Base-by-base conservation (phyloP, 305 asterid species). In the Stenogyne calaminthoides region DNA sequence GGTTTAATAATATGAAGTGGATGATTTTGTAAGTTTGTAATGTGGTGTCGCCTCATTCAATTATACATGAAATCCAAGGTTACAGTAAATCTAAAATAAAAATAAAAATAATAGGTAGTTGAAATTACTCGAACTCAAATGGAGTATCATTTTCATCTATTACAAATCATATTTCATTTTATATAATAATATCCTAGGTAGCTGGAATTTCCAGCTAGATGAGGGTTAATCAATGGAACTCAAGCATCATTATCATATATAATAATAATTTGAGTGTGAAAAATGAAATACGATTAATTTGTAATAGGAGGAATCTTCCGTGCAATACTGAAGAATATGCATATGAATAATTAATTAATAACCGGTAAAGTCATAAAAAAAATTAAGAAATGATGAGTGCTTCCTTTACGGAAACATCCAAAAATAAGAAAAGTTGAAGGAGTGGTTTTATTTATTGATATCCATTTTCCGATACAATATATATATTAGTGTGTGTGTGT, bases 381-480 rank as follows among this genome's bases (percentile, higher is more conserved):
- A 58, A 27, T 27, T 22, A 22, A 32, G 4, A 27, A 58, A 6
- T 8, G 11, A 6, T 8, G 11, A 36, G 15, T 37, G 68, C 54
- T 11, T 15, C 68, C 68, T 63, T 63, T 0, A 16, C 11, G 52
- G 68, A 63, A 46, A 63, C 68, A 54, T 36, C 57, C 29, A 27
- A 9, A 2, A 32, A 68, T 0, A 10, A 27, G 32, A 36, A 32
- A 52, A 52, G 51, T 67, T 11, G 1, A 22, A 46, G 40, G n/a
- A 14, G 4, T 25, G 58, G 42, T 11, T 65, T 44, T 39, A 1
- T 22, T 42, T 2, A 25, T 27, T 4, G 0, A 25, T 10, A 52
- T 12, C 22, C 15, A 56, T 65, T 15, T 65, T 67, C 5, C 3
- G 6, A 52, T 34, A 8, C 2, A 67, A 32, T 70, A 14, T 40